phyloP scores from a whole-genome alignment of 352 stramenopile genomes.

The Phytopythium vexans region DNA sequence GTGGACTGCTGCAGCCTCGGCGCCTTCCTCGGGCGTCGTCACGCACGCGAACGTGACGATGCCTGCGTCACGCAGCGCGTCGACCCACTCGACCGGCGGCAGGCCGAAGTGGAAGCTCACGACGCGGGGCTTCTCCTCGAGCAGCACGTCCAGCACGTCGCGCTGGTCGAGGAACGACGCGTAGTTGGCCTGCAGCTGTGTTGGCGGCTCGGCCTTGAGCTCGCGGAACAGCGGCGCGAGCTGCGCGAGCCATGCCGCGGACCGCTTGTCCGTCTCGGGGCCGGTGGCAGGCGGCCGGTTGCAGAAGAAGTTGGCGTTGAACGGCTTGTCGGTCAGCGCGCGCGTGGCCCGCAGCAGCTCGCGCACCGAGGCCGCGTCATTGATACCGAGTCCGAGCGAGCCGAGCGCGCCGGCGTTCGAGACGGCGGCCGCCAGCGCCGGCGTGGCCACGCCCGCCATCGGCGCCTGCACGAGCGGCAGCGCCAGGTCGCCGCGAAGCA shows the following conservation, averaged over 20 bases:
- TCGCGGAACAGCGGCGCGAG: conserved; percentile 36
- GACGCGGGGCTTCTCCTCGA: conserved; percentile 44
- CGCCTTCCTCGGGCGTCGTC: conserved; percentile 39
- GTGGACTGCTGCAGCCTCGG: conserved; percentile 8
- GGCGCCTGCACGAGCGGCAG: conserved; percentile 3
- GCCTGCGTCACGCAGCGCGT: conserved; percentile 31
- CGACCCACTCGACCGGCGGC: conserved; percentile 19
- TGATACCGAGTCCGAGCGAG: conserved; percentile 38
- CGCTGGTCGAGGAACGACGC: conserved; percentile 28
- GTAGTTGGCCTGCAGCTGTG: conserved; percentile 13
- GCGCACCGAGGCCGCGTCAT: conserved; percentile 21
- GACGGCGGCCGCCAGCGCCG: conserved; percentile 30
- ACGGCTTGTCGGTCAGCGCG: conserved; percentile 21
- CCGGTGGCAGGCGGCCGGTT: conserved; percentile 17
- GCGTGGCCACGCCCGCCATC: conserved; percentile 1
- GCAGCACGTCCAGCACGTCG: conserved; percentile 31
- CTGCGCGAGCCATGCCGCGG: conserved; percentile 29
- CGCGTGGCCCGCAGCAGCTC: conserved; percentile 25
- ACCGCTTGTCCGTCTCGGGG: conserved; percentile 2
- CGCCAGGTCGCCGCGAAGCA: conserved; percentile 4
- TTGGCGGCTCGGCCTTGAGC: conserved; percentile 14
- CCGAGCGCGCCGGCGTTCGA: conserved; percentile 40
- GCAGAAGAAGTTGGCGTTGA: conserved; percentile 73
- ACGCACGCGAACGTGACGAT: conserved; percentile 41
- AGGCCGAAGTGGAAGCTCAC: conserved; percentile 73